Evolutionary conservation across 2,329 filamentous ascomycete genomes (phyloP).

Genomic region (Diaporthe humulicola): DNA sequence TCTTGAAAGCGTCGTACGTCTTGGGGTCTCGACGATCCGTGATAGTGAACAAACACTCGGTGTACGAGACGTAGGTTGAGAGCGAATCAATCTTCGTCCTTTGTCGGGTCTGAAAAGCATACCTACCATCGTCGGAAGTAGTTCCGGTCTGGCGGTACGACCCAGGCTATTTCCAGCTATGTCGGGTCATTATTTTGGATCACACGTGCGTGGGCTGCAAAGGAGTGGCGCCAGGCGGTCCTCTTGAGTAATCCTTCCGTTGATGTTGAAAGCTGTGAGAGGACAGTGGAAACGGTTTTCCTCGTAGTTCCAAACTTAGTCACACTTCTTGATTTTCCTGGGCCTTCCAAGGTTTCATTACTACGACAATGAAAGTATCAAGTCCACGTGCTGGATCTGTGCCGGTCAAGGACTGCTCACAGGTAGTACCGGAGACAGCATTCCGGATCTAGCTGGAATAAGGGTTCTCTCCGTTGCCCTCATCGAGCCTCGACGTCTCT

Average conservation of each 20-base stretch:
- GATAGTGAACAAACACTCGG: not conserved
- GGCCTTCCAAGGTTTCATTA: not conserved
- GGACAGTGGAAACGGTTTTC: too few relatives aligned
- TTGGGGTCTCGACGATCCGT: not conserved
- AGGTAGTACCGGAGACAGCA: not conserved
- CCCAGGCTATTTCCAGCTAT: not conserved
- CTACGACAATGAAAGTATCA: not conserved
- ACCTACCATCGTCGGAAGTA: not conserved
- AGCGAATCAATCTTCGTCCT: too few relatives aligned
- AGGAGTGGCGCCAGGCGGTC: too few relatives aligned
- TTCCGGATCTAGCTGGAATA: not conserved
- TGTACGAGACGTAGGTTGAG: not conserved
- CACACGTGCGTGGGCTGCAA: not conserved
- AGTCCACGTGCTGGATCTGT: not conserved
- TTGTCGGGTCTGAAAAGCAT: not conserved
- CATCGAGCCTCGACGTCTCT: not conserved
- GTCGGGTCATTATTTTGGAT: not conserved
- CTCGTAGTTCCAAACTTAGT: not conserved
- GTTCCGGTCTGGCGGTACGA: not conserved
- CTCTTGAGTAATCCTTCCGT: not conserved
- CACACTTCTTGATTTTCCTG: not conserved
- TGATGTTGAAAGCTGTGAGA: not conserved
- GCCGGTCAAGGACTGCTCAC: too few relatives aligned
- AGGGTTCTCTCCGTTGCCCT: not conserved
- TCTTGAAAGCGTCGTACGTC: not conserved